Base-by-base conservation (phyloP, 1,284 basidiomycete genomes). In the Termitomyces sp. region DNA sequence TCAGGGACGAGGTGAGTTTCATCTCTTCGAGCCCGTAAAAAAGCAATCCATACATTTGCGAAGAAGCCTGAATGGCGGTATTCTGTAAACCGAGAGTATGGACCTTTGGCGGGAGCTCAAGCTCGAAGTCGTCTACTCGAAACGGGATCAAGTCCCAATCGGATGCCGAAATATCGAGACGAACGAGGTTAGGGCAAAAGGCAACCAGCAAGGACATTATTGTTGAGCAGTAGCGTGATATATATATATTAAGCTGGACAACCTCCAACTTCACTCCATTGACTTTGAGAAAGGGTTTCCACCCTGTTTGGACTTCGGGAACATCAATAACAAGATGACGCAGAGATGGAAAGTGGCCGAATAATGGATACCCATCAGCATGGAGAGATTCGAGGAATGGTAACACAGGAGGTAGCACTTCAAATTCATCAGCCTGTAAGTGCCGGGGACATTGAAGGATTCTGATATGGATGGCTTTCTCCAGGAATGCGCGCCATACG, bases 231-330 rank as follows among this genome's bases (percentile, higher is more conserved):
- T 50, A 31, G 17, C 17, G 7, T 3, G 19, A 9, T 5, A 53
- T 10, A 17, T 55, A 9, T 6, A 53, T 10, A 17, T 55, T n/a
- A 28, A 56, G 54, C 40, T 58, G 58, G 1, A 64, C 31, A 6
- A 56, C 40, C 40, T 60, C 53, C 12, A 64, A 38, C 10, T 54
- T 53, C 6, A n/a, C 10, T 17, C 63, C 63, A 33, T 64, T 55
- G 10, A 28, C 38, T 38, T 55, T 15, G 30, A 64, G 52, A 36
- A 59, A 41, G 5, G 8, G 47, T 13, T 24, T 15, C 57, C 57
- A 61, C 19, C 34, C 10, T 30, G 13, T 5, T n/a, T 31, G 5
- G 9, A 21, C 12, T 12, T 10, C 15, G 9, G 6, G 3, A 17
- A 28, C 47, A 17, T 46, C 33, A 6, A 55, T 24, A n/a, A 58